Conservation (phyloP, 2,329 filamentous ascomycete species). For the Fusarium hainanense region DNA sequence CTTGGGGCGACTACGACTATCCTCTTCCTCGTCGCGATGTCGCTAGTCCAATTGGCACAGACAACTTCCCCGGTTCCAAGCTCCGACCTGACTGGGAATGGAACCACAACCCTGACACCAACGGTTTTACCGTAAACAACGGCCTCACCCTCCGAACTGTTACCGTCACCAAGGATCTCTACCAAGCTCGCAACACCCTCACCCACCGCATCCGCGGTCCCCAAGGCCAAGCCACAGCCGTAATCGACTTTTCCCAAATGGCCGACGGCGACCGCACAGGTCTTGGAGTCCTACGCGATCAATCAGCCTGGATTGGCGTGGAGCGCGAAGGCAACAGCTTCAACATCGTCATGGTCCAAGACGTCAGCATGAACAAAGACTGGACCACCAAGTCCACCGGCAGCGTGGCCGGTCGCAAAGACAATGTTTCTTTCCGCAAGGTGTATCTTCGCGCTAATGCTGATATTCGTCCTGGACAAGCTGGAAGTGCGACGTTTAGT, state of each 20-base stretch:
- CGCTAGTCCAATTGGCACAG: neutral
- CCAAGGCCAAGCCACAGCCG: neutral
- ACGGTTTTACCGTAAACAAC: constrained; percentile 8
- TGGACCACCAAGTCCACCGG: constrained; percentile 17
- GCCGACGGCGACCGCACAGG: constrained; percentile 8
- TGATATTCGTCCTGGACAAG: neutral
- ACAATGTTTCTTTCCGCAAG: constrained; percentile 10
- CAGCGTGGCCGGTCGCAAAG: neutral
- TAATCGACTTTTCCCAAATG: constrained; percentile 13
- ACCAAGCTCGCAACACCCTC: constrained; percentile 17
- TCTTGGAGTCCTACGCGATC: neutral
- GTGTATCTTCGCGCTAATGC: constrained; percentile 8
- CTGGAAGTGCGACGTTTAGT: constrained; percentile 13
- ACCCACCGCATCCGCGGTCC: constrained; percentile 11
- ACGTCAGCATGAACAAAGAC: constrained; percentile 2
- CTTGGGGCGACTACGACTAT: constrained; percentile 17
- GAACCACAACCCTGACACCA: constrained; percentile 16
- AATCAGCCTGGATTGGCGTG: constrained; percentile 11
- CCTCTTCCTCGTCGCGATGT: neutral
- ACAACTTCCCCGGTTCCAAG: constrained; percentile 1
- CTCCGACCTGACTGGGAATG: constrained; percentile 15
- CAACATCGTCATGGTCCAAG: constrained; percentile 7
- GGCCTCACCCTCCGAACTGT: constrained; percentile 12
- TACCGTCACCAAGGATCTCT: constrained; percentile 10
- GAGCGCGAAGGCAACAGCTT: constrained; percentile 13